These are phyloP conservation scores for Aristolochia contorta DNA, from an alignment of 164 flowering plant genomes.

Conservation along the genomic window DNA sequence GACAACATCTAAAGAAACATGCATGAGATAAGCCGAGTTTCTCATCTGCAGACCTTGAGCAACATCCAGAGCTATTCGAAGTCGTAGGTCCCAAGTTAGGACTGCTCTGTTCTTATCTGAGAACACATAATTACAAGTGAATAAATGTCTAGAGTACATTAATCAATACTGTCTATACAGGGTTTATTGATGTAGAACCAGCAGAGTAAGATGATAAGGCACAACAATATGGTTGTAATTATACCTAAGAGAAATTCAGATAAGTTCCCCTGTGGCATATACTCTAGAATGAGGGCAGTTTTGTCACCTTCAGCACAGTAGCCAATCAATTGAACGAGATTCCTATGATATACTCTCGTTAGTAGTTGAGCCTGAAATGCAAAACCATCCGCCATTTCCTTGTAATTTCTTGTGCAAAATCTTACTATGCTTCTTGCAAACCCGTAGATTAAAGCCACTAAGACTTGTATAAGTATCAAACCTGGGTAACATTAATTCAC, in stretches of 20 bases:
- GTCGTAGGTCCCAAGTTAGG: constrained; percentile 22
- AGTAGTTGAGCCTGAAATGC: constrained; percentile 31
- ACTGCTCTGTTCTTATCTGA: constrained; percentile 7
- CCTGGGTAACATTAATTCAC: too few species aligned
- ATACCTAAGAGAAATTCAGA: neutral
- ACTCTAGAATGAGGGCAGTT: constrained; percentile 39
- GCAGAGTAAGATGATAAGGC: constrained; percentile 15
- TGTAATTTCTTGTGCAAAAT: too few species aligned
- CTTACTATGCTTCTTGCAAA: too few species aligned
- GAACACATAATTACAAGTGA: neutral
- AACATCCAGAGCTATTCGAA: constrained; percentile 3
- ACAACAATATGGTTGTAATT: neutral
- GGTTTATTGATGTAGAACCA: too few species aligned
- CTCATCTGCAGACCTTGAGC: constrained; percentile 2
- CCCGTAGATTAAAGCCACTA: too few species aligned
- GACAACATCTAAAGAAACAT: neutral
- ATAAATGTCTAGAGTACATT: too few species aligned
- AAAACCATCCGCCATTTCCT: neutral
- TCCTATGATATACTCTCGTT: constrained; percentile 35
- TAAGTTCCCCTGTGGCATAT: neutral
- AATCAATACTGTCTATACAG: too few species aligned
- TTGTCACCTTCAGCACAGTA: constrained; percentile 31
- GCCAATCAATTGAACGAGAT: constrained; percentile 38
- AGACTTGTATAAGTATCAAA: neutral
- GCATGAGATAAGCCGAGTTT: neutral